Evolutionary conservation across 257 asterid genomes (phyloP).

Genomic region (Datura wrightii): DNA sequence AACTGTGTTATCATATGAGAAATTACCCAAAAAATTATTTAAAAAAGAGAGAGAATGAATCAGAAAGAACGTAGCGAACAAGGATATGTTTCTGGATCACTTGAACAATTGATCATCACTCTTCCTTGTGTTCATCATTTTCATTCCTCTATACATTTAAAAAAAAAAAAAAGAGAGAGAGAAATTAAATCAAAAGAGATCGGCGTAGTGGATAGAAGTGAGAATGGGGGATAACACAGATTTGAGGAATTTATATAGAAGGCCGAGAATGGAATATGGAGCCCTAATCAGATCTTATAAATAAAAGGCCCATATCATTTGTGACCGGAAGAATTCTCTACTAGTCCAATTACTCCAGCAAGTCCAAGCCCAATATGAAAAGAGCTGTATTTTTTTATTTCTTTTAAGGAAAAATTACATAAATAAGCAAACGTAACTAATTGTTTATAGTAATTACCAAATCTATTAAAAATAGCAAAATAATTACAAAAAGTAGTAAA

Average conservation of each 20-base stretch:
- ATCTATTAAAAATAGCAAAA: too few relatives aligned
- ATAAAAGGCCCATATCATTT: background rate
- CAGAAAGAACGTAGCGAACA: slow-evolving; percentile 56
- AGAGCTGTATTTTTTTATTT: too few relatives aligned
- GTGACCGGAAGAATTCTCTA: background rate
- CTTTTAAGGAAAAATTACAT: too few relatives aligned
- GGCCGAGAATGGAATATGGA: background rate
- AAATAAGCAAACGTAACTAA: too few relatives aligned
- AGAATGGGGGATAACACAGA: accelerated
- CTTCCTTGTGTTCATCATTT: slow-evolving; percentile 33
- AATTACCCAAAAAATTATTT: background rate
- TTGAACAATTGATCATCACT: slow-evolving; percentile 36
- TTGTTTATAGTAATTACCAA: too few relatives aligned
- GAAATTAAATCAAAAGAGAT: background rate
- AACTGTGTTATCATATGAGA: too few relatives aligned
- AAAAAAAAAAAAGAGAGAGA: background rate
- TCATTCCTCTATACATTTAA: background rate
- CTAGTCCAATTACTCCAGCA: background rate
- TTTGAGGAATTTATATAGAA: background rate
- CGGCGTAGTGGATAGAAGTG: background rate
- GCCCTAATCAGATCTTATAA: background rate
- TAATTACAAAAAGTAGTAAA: too few relatives aligned
- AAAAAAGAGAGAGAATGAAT: slow-evolving; percentile 32
- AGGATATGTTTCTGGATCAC: slow-evolving; percentile 35
- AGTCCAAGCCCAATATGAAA: background rate